Evolutionary conservation across 2,329 filamentous ascomycete genomes (phyloP).

Genomic region (Hypoxylon sp.): DNA sequence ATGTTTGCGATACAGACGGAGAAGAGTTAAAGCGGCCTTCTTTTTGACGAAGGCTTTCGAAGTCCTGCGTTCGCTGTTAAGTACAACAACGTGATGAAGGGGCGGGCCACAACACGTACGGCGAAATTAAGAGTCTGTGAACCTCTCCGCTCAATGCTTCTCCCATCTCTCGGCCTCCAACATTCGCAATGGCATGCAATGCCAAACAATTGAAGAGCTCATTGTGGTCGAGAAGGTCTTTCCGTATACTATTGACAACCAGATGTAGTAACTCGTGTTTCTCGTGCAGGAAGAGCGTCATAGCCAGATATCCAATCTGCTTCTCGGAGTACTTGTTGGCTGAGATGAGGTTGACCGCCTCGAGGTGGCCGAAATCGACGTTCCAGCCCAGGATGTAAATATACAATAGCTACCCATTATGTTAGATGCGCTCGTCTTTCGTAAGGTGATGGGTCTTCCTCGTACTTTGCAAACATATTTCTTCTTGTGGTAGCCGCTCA

Average conservation of each 20-base stretch:
- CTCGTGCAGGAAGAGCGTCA: constrained; percentile 97
- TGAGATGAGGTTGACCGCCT: constrained; percentile 97
- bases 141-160: constrained; percentile 93
- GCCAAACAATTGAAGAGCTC: constrained; percentile 98
- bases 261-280: constrained; percentile 95
- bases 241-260: constrained; percentile 98
- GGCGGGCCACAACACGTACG: constrained; percentile 67
- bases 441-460: constrained; percentile 13
- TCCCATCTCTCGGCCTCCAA: constrained; percentile 96
- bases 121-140: constrained; percentile 92
- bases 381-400: constrained; percentile 99
- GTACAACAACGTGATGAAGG: background rate
- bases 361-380: constrained; percentile 97
- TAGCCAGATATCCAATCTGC: constrained; percentile 97
- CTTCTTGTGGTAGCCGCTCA: constrained; percentile 99
- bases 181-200: constrained; percentile 96
- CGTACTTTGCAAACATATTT: constrained; percentile 98
- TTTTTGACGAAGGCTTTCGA: constrained; percentile 99
- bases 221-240: constrained; percentile 93
- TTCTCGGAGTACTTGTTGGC: constrained; percentile 99
- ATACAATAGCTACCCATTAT: constrained; percentile 78
- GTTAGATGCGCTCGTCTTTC: constrained; percentile 43
- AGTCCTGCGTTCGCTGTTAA: constrained; percentile 53
- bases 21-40: constrained; percentile 93
- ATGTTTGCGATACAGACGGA: constrained; percentile 94